Conservation (phyloP, 2,329 filamentous ascomycete genomes). For the Epichloe elymi region DNA sequence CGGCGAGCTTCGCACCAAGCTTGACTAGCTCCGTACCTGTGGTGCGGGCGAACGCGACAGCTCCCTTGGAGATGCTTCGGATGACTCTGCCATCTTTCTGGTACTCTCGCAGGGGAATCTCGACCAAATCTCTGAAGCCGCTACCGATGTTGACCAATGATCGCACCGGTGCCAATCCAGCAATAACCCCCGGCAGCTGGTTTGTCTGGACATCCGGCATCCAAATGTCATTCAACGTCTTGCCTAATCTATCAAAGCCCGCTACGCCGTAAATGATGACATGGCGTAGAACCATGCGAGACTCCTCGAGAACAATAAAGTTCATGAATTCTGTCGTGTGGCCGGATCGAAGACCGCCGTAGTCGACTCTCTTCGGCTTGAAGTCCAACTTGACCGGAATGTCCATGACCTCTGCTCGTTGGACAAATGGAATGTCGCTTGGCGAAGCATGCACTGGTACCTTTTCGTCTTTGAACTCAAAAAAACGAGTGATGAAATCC, state of each 20-base stretch:
- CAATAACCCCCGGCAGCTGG: conserved; percentile 78
- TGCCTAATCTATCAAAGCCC: conserved; percentile 80
- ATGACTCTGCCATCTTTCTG: conserved; percentile 86
- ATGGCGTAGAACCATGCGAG: conserved; percentile 74
- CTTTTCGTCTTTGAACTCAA: conserved; percentile 84
- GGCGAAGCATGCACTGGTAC: conserved; percentile 41
- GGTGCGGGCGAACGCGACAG: conserved; percentile 77
- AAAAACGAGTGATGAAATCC: conserved; percentile 94
- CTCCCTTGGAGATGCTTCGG: conserved; percentile 83
- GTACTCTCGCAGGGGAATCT: conserved; percentile 86
- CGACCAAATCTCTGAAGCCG: conserved; percentile 73
- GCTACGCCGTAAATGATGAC: conserved; percentile 86
- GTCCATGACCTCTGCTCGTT: conserved; percentile 75
- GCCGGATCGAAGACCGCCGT: conserved; percentile 79
- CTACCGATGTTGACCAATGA: conserved; percentile 83
- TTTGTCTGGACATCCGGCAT: conserved; percentile 83
- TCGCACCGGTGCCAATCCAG: conserved; percentile 79
- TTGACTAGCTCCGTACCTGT: conserved; percentile 92
- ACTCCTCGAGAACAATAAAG: conserved; percentile 81
- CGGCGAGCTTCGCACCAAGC: conserved; percentile 82
- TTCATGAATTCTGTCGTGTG: conserved; percentile 99
- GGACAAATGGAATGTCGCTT: conserved; percentile 72
- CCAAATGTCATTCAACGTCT: conserved; percentile 92
- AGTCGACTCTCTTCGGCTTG: conserved; percentile 97
- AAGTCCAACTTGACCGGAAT: conserved; percentile 81